Evolutionary conservation across 306 rosid genomes (phyloP).

Genomic region (Casuarina cunninghamiana): DNA sequence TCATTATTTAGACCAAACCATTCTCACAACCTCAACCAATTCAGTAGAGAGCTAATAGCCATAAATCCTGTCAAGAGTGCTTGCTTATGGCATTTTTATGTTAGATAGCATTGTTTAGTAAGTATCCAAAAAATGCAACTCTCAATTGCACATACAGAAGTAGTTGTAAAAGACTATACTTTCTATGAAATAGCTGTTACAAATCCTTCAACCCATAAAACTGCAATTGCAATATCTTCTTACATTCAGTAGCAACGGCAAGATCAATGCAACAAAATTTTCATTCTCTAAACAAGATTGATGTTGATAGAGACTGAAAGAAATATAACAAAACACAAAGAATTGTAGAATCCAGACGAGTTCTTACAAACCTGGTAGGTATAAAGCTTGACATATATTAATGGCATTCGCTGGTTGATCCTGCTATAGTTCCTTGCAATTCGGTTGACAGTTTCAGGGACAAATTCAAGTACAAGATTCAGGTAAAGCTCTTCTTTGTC

Average conservation of each 20-base stretch:
- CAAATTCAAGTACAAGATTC: slow-evolving; percentile 95
- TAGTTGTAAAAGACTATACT: not conserved
- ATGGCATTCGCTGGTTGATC: slow-evolving; percentile 93
- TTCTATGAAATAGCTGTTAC: not conserved
- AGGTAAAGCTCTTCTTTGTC: slow-evolving; percentile 94
- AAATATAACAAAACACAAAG: slow-evolving; percentile 1
- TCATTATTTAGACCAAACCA: too few species aligned
- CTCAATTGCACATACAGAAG: not conserved
- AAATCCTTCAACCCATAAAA: not conserved
- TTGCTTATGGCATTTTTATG: too few species aligned
- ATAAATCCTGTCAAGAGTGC: too few species aligned
- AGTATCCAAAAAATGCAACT: not conserved
- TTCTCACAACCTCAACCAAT: too few species aligned
- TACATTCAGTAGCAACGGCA: not conserved
- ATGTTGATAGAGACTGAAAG: not conserved
- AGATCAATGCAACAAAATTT: not conserved
- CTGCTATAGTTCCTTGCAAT: slow-evolving; percentile 85
- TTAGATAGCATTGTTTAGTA: too few species aligned
- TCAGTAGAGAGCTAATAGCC: not conserved
- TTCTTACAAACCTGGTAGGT: slow-evolving; percentile 74
- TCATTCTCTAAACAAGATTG: not conserved
- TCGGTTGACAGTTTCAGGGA: slow-evolving; percentile 92
- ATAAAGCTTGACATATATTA: slow-evolving; percentile 90
- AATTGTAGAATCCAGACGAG: not conserved
- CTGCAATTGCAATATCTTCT: not conserved